Evolutionary conservation across 768 basidiomycete genomes (phyloP).

Genomic region (Cystofilobasidium ferigula): DNA sequence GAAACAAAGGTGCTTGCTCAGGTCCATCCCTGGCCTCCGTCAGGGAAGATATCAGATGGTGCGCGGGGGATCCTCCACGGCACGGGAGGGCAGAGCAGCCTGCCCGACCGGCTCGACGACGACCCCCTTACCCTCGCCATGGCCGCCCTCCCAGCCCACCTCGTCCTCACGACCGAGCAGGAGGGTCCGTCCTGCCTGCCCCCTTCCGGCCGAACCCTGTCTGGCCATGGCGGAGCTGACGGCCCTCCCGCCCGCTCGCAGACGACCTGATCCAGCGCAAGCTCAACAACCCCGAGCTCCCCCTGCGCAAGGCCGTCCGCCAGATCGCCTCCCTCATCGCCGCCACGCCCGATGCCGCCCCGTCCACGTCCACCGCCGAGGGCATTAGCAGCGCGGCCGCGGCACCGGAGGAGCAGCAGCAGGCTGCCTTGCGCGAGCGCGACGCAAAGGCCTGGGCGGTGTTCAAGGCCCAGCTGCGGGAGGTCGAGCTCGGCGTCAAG

Average conservation of each 20-base stretch:
- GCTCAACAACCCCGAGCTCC: conserved; percentile 1
- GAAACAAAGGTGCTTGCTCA: too few relatives aligned
- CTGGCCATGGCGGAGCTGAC: neutral
- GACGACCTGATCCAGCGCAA: conserved; percentile 5
- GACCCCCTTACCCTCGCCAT: neutral
- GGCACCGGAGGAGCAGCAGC: neutral
- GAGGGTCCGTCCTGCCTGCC: neutral
- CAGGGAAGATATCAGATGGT: too few relatives aligned
- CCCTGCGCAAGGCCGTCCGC: neutral
- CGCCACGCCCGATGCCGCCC: neutral
- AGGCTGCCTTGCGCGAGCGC: too few relatives aligned
- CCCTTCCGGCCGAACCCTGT: neutral
- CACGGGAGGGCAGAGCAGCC: too few relatives aligned
- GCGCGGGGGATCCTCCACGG: too few relatives aligned
- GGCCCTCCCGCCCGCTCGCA: neutral
- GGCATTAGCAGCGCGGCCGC: neutral
- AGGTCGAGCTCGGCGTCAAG: conserved; percentile 18
- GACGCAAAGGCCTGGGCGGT: conserved; percentile 6
- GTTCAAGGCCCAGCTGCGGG: conserved; percentile 12
- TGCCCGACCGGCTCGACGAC: too few relatives aligned
- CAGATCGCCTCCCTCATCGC: neutral
- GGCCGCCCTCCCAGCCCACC: neutral
- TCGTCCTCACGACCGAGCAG: neutral
- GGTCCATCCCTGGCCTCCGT: too few relatives aligned
- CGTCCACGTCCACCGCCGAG: neutral